Conservation (phyloP, 805 yeast genomes). For the Saccharomycopsis sp. region DNA sequence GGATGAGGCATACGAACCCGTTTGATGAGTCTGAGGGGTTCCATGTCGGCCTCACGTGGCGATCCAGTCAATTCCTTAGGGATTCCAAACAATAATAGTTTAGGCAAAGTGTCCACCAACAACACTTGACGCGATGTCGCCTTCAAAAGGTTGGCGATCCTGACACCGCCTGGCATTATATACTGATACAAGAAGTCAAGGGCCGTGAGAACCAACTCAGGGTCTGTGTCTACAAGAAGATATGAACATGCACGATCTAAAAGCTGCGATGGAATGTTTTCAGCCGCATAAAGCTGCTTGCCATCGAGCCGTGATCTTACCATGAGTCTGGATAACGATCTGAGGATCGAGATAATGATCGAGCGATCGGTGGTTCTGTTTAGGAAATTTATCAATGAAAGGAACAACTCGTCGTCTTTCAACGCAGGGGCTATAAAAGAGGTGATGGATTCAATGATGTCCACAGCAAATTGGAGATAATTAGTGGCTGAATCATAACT, state of each 20-base stretch:
- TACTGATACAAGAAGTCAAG: conserved; percentile 81
- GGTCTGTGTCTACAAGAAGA: conserved; percentile 57
- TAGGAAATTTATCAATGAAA: conserved; percentile 46
- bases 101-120: conserved; percentile 55
- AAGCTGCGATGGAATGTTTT: conserved; percentile 38
- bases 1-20: conserved; percentile 65
- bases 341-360: conserved; percentile 58
- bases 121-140: conserved; percentile 44
- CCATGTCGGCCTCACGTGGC: conserved; percentile 19
- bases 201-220: conserved; percentile 63
- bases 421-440: conserved; percentile 75
- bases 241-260: conserved; percentile 52
- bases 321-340: conserved; percentile 73
- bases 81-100: conserved; percentile 45
- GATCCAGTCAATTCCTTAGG: conserved; percentile 27
- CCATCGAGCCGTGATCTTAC: conserved; percentile 45
- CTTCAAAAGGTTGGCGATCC: conserved; percentile 47
- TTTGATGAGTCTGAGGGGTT: conserved; percentile 37
- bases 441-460: conserved; percentile 76
- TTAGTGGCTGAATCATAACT: conserved; percentile 37
- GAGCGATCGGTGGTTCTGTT: conserved; percentile 57
- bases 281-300: conserved; percentile 46
- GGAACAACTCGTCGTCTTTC: conserved; percentile 62
- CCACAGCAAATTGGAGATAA: conserved; percentile 59
- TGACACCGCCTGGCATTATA: conserved; percentile 52